A percentile compares a stretch with the other conserved stretches of the same genome.
These are phyloP conservation scores for Yamadazyma atlantica DNA, from an alignment of 1,139 yeast species.

Conservation along the genomic window DNA sequence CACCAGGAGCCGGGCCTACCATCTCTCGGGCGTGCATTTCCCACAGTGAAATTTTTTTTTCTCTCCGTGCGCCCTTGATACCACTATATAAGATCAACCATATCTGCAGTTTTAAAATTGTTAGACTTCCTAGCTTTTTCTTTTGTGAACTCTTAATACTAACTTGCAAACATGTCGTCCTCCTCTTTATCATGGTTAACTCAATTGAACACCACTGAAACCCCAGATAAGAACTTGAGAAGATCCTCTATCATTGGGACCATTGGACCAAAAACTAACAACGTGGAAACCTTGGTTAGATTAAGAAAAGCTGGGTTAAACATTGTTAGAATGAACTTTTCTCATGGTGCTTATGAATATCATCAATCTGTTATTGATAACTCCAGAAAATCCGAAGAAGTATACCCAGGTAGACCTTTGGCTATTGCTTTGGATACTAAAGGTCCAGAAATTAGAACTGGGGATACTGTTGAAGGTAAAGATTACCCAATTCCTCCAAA, in stretches of 20 bases:
- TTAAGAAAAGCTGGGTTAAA: conserved; percentile 96
- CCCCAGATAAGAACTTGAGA: conserved; percentile 85
- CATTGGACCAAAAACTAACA: conserved; percentile 96
- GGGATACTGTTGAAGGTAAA: conserved; percentile 75
- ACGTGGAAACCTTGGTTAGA: conserved; percentile 77
- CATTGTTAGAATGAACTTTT: conserved; percentile 98
- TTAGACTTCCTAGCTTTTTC: conserved; percentile 3
- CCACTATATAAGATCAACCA: neutral
- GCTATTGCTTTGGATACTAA: conserved; percentile 98
- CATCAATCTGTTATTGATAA: conserved; percentile 96
- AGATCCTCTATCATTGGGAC: conserved; percentile 98
- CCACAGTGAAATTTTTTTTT: conserved; percentile 1
- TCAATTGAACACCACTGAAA: conserved; percentile 69
- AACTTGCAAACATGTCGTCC: conserved; percentile 30
- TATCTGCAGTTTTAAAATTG: too few species aligned
- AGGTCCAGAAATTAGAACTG: conserved; percentile 99
- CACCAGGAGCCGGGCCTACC: neutral
- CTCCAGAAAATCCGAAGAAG: conserved; percentile 88
- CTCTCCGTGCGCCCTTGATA: neutral
- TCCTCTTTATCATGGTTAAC: conserved; percentile 70
- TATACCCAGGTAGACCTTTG: conserved; percentile 92
- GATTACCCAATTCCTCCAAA: conserved; percentile 83
- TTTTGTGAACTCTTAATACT: neutral
- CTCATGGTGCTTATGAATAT: conserved; percentile 96
- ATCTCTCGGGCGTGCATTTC: neutral